phyloP scores from a whole-genome alignment of 2,329 filamentous ascomycete genomes.

The Helicocarpus griseus region DNA sequence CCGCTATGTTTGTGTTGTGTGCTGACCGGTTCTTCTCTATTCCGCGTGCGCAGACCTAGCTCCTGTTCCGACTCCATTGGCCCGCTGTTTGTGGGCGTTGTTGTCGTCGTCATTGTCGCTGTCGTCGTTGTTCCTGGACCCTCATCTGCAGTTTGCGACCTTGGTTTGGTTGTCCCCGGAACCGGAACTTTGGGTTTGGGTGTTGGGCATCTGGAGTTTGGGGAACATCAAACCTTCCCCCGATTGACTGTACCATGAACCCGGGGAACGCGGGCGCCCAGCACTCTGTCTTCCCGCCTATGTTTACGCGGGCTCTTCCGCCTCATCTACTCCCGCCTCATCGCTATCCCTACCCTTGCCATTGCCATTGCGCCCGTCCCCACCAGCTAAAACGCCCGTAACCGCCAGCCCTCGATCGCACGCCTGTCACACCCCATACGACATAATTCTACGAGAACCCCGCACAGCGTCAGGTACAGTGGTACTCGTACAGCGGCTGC shows the following conservation, averaged over 20 bases:
- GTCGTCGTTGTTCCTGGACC: background rate
- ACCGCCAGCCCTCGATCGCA: background rate
- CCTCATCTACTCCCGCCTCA: background rate
- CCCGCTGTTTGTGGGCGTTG: background rate
- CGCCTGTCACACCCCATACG: background rate
- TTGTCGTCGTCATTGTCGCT: too few species aligned
- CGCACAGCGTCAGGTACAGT: background rate
- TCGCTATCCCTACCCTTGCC: too few species aligned
- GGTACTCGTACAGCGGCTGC: background rate
- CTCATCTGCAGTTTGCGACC: background rate
- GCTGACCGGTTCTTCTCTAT: background rate
- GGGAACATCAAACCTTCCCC: background rate
- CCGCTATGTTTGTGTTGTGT: background rate
- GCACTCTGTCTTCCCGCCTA: background rate
- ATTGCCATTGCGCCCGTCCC: background rate
- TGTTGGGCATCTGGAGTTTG: background rate
- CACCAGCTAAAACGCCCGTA: background rate
- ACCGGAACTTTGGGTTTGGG: background rate
- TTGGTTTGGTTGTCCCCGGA: background rate
- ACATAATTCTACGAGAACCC: background rate
- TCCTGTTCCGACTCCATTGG: background rate
- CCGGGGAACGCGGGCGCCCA: background rate
- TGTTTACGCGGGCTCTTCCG: background rate
- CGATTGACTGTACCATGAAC: slow-evolving; percentile 3
- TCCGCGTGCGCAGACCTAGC: background rate